These are phyloP conservation scores for Heritiera littoralis DNA, from an alignment of 345 rosid genomes.

Conservation along the genomic window DNA sequence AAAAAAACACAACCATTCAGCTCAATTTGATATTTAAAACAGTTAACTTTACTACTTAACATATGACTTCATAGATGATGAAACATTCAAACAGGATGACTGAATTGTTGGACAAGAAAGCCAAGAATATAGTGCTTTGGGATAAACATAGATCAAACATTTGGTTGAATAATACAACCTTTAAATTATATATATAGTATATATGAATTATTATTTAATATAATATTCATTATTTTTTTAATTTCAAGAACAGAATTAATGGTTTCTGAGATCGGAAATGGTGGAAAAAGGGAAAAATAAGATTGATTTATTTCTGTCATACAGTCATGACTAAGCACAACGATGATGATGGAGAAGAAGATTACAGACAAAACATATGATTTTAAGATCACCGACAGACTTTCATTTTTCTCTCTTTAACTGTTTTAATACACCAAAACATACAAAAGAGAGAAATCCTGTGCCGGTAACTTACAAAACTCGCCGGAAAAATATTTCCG, in stretches of 20 bases:
- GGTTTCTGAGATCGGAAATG: neutral
- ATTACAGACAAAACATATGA: neutral
- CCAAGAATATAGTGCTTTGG: no score
- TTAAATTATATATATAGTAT: neutral
- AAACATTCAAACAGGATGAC: no score
- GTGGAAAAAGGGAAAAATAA: neutral
- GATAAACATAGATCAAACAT: neutral
- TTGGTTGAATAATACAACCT: no score
- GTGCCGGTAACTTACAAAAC: conserved; percentile 49
- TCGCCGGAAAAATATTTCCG: conserved; percentile 45
- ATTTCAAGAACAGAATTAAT: no score
- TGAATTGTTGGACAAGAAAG: neutral
- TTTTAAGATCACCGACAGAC: conserved; percentile 37
- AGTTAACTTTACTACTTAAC: neutral
- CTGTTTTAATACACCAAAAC: neutral
- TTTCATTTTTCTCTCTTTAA: conserved; percentile 55
- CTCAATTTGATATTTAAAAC: neutral
- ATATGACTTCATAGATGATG: no score
- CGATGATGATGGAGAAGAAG: neutral
- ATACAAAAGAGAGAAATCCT: conserved; percentile 49
- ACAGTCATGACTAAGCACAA: conserved; percentile 15
- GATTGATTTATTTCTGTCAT: conserved; percentile 17
- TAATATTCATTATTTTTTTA: no score
- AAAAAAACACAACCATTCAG: neutral
- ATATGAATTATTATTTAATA: no score